These are phyloP conservation scores for Talaromyces stipitatus DNA, from an alignment of 495 filamentous ascomycete genomes.

Conservation along the genomic window DNA sequence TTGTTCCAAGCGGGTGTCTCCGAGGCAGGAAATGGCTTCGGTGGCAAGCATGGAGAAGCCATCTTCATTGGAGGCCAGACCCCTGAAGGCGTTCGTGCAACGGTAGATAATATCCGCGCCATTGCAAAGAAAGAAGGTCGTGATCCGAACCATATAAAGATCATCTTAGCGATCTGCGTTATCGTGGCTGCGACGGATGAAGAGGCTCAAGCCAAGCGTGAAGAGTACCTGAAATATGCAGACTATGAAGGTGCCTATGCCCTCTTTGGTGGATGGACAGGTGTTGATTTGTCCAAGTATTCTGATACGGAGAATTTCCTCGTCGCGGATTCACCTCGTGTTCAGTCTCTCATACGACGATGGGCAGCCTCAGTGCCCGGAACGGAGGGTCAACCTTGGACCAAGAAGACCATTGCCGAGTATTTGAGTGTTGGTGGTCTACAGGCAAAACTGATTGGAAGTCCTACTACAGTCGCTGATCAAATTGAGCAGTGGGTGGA, in stretches of 20 bases:
- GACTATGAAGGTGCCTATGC: slow-evolving; percentile 51
- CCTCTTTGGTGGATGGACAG: slow-evolving; percentile 57
- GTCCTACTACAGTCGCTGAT: slow-evolving; percentile 40
- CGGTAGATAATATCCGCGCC: slow-evolving; percentile 43
- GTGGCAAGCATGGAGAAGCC: slow-evolving; percentile 50
- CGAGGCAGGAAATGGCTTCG: slow-evolving; percentile 44
- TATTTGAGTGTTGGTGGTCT: slow-evolving; percentile 46
- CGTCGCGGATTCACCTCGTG: slow-evolving; percentile 16
- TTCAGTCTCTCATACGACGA: slow-evolving; percentile 18
- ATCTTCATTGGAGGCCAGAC: slow-evolving; percentile 46
- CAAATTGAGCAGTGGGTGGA: slow-evolving; percentile 41
- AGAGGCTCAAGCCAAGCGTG: slow-evolving; percentile 44
- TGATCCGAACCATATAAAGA: slow-evolving; percentile 43
- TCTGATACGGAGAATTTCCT: slow-evolving; percentile 48
- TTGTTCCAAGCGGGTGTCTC: slow-evolving; percentile 51
- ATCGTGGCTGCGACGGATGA: slow-evolving; percentile 48
- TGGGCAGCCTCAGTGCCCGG: slow-evolving; percentile 25
- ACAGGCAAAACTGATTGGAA: slow-evolving; percentile 38
- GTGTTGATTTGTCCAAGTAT: slow-evolving; percentile 46
- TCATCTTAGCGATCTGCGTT: slow-evolving; percentile 34
- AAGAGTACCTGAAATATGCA: slow-evolving; percentile 41
- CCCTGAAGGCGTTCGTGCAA: slow-evolving; percentile 32
- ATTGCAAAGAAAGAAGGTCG: slow-evolving; percentile 36
- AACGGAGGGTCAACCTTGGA: slow-evolving; percentile 43
- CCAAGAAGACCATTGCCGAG: slow-evolving; percentile 45